Conservation (phyloP, 2,329 filamentous ascomycete genomes). For the Venturia carpophila region DNA sequence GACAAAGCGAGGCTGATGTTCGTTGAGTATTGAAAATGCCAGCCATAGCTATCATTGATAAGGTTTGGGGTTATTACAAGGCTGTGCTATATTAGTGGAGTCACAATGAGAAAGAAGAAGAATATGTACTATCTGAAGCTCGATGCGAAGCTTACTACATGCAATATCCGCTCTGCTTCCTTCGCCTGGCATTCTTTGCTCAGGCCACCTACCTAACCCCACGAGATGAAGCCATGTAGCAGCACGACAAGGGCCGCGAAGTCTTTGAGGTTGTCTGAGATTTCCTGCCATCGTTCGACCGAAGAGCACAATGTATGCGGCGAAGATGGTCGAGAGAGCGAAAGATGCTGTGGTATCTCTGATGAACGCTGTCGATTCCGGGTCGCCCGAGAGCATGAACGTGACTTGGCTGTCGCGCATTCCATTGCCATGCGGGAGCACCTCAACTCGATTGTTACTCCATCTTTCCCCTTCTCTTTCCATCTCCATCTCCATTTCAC, state of each 20-base stretch:
- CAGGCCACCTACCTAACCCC: constrained; percentile 2
- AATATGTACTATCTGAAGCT: constrained; percentile 28
- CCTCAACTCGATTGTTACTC: background rate
- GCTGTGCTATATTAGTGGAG: constrained; percentile 18
- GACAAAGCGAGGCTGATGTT: constrained; percentile 61
- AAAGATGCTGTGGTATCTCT: too few relatives aligned
- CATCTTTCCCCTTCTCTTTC: background rate
- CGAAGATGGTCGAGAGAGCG: background rate
- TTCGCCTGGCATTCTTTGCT: background rate
- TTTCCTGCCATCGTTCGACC: background rate
- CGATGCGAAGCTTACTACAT: constrained; percentile 17
- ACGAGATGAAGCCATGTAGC: constrained; percentile 55
- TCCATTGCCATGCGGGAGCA: background rate
- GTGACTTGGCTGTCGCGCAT: background rate
- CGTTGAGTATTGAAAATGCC: constrained; percentile 65
- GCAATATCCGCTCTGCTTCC: background rate
- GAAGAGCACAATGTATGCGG: too few relatives aligned
- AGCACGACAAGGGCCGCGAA: constrained; percentile 57
- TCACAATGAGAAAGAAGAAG: constrained; percentile 41
- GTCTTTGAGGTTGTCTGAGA: constrained; percentile 51
- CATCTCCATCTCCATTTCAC: too few relatives aligned
- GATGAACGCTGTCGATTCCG: background rate
- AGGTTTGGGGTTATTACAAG: constrained; percentile 31
- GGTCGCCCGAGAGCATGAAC: background rate
- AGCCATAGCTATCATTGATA: constrained; percentile 53